A percentile compares a stretch with the other conserved stretches of the same genome.
phyloP scores from a whole-genome alignment of 1,284 basidiomycete species.

The Ceratobasidium theobromae region DNA sequence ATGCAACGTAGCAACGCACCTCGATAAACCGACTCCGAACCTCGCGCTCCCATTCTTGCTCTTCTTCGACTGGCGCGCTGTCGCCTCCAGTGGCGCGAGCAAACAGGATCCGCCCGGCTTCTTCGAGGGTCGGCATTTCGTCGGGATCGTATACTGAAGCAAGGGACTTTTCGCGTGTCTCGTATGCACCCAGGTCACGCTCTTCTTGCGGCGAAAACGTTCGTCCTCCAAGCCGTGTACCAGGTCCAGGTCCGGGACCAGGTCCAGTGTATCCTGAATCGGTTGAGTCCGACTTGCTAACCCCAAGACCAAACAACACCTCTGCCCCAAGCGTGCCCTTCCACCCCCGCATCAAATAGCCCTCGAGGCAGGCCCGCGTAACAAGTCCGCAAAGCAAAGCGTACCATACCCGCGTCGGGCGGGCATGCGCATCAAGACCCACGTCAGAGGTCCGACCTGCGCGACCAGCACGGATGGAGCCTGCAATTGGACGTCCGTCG shows the following conservation, averaged over 20 bases:
- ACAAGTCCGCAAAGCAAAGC: constrained; percentile 70
- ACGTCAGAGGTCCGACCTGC: constrained; percentile 12
- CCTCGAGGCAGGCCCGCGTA: constrained; percentile 76
- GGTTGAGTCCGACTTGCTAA: no score
- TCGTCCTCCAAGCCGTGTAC: no score
- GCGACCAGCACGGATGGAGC: not conserved
- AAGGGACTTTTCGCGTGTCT: constrained; percentile 18
- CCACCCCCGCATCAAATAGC: constrained; percentile 79
- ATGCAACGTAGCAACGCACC: constrained; percentile 49
- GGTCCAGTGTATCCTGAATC: no score
- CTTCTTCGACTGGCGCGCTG: constrained; percentile 51
- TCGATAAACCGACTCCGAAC: constrained; percentile 67
- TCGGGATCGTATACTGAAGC: constrained; percentile 66
- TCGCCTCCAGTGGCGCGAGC: constrained; percentile 30
- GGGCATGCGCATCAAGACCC: constrained; percentile 42
- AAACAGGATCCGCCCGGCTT: constrained; percentile 68
- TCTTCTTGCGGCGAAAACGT: constrained; percentile 16
- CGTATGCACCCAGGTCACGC: constrained; percentile 21
- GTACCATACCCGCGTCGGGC: constrained; percentile 77
- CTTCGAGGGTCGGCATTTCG: constrained; percentile 64
- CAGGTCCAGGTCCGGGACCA: no score
- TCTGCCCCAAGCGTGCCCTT: constrained; percentile 67
- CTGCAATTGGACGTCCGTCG: not conserved
- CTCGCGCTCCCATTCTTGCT: constrained; percentile 59
- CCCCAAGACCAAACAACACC: constrained; percentile 69